Percentiles rank a stretch among this genome's conserved stretches.
Conservation (phyloP, 192 early-diverging fungal genomes). For the Piromyces sp. region DNA sequence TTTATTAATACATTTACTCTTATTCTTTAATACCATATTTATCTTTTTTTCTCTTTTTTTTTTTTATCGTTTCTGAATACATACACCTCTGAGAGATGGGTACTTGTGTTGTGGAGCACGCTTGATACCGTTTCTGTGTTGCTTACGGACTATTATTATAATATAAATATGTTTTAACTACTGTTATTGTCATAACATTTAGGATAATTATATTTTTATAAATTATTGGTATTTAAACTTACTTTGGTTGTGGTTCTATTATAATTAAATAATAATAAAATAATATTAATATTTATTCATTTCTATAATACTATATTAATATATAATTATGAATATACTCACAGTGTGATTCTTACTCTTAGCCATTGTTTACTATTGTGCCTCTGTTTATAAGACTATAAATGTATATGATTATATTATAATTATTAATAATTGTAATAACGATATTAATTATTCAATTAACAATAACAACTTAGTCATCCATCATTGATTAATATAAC, state of each 20-base stretch:
- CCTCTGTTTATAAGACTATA: not conserved
- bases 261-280: too few relatives aligned
- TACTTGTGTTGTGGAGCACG: slow-evolving; percentile 78
- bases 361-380: slow-evolving; percentile 29
- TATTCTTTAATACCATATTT: not conserved
- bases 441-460: too few relatives aligned
- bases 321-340: too few relatives aligned
- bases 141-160: slow-evolving; percentile 49
- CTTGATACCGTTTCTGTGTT: slow-evolving; percentile 99
- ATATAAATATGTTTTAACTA: not conserved
- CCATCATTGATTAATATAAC: too few relatives aligned
- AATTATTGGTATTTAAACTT: slow-evolving; percentile 10
- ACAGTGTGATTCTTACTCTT: slow-evolving; percentile 96
- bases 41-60: not conserved
- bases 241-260: slow-evolving; percentile 94
- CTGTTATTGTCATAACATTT: too few relatives aligned
- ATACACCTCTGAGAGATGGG: slow-evolving; percentile 82
- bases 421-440: too few relatives aligned
- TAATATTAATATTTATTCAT: too few relatives aligned
- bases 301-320: too few relatives aligned
- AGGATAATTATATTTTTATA: slow-evolving; percentile 6
- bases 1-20: too few relatives aligned
- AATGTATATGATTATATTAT: too few relatives aligned
- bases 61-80: not conserved
- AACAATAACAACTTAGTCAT: too few relatives aligned